Conservation (phyloP, 1,139 yeast species). For the Debaryomyces psychrophilus region DNA sequence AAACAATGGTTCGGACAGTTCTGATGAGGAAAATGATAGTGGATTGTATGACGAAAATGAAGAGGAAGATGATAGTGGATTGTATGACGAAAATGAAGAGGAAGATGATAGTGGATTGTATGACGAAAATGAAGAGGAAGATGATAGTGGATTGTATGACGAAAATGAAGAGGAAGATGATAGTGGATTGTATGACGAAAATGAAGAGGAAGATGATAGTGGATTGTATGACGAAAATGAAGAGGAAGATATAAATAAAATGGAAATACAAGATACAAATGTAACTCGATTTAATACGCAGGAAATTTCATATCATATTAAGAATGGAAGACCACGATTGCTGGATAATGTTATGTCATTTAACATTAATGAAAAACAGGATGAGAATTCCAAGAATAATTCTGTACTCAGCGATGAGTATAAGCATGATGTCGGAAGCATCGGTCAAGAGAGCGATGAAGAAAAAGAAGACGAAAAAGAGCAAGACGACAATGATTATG, state of each 20-base stretch:
- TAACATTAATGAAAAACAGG: constrained; percentile 15
- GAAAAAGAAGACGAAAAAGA: constrained; percentile 26
- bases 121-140: constrained; percentile 13
- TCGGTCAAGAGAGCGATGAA: constrained; percentile 15
- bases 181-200: constrained; percentile 20
- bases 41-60: constrained; percentile 14
- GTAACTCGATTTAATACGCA: not conserved
- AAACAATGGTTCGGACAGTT: not conserved
- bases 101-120: not conserved
- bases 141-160: not conserved
- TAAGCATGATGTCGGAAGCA: not conserved
- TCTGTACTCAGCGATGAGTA: not conserved
- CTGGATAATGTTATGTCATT: not conserved
- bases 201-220: constrained; percentile 15
- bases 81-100: no score
- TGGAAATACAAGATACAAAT: constrained; percentile 9
- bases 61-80: constrained; percentile 12
- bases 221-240: constrained; percentile 17
- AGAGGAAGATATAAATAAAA: constrained; percentile 11
- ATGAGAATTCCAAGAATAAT: constrained; percentile 10
- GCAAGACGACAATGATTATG: constrained; percentile 16
- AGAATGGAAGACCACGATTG: constrained; percentile 7
- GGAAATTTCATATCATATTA: not conserved
- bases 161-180: constrained; percentile 18
- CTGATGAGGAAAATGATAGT: not conserved